Evolutionary conservation across 768 basidiomycete genomes (phyloP), one percentile per base, ranked within the genome.

Genomic region (Xerocomellus amylosporus): DNA sequence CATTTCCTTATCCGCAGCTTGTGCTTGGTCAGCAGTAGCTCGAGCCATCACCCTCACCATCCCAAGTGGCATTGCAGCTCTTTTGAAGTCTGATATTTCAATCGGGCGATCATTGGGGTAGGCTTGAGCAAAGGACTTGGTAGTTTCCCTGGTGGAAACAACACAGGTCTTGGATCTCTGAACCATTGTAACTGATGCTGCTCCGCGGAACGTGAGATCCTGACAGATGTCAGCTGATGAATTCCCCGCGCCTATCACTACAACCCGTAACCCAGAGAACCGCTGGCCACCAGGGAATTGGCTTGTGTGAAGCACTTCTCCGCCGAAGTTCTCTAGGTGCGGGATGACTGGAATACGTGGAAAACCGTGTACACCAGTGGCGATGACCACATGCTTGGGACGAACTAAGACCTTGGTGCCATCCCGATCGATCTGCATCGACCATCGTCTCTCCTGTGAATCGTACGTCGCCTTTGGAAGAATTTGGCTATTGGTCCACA

Each of bases 221-320:
- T 54, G 53, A 34, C 47, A 54, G 13, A 54, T 49, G 33, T 54
- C 53, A 36, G 53, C 47, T 4, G 53, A 54, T 17, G 19, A 37
- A n/a, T 31, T 44, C 17, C 37, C 33, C 14, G 48, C 30, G 34
- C 30, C 40, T 8, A 49, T 38, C 58, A 54, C 53, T 12, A 54
- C 31, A 30, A 42, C 26, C 51, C 69, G 61, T 42, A 73, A 51
- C n/a, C 65, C 53, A 6, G 69, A 61, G 42, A 71, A 69, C 9
- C 59, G 72, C 22, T 70, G 63, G 31, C 39, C 46, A 7, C 53
- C 47, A n/a, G 33, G n/a, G 8, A 34, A 54, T 40, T 49, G 53
- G 24, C 53, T 54, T 17, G 53, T 40, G 14, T 54, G 53, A 28
- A 54, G 46, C 4, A 54, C 39, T 42, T 54, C 46, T 49, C 53